Base-by-base conservation (phyloP, 2,329 filamentous ascomycete genomes). In the Aciculosporium take region DNA sequence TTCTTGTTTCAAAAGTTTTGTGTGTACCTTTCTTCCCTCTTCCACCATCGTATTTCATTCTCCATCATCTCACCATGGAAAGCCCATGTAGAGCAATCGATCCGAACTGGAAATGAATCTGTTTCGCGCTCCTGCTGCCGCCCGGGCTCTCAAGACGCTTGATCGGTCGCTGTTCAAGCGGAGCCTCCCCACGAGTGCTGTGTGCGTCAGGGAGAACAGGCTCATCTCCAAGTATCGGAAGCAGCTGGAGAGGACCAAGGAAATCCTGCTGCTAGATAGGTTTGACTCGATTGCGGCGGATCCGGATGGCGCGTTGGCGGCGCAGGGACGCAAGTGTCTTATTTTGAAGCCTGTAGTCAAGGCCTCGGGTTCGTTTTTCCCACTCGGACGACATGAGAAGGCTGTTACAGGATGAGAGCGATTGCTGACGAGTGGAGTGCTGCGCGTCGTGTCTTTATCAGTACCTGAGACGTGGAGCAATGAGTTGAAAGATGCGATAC, bases 131-230 rank as follows among this genome's bases (percentile, higher is more conserved):
- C 87, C 88, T 20, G 69, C 87, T 45, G 58, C 54, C 27, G 81
- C 89, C 52, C 81, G 84, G 59, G 79, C 81, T 45, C 84, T 85
- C 67, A 79, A 79, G 56, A 73, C 75, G 38, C 76, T 98, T 48
- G 88, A 98, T 64, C 79, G 84, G 50, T 72, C 80, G 13, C 79
- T 93, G 48, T 96, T 96, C 66, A 69, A 74, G 40, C 85, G 81
- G 58, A 83, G 71, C 1, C 65, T 94, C 42, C 78, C 81, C 20
- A 68, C 89, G 20, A 75, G 86, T 7, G 88, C 87, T 3, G 89
- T 87, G 6, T 75, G 81, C 29, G 68, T 96, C 34, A 73, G 76
- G 48, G 82, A 91, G 56, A 74, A 74, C 46, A 81, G 76, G 50
- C 75, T 86, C 52, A 86, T 96, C 42, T 72, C 80, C 20, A 72